Evolutionary conservation across 73 alveolate species (phyloP).

Genomic region (Paramecium biaurelia): DNA sequence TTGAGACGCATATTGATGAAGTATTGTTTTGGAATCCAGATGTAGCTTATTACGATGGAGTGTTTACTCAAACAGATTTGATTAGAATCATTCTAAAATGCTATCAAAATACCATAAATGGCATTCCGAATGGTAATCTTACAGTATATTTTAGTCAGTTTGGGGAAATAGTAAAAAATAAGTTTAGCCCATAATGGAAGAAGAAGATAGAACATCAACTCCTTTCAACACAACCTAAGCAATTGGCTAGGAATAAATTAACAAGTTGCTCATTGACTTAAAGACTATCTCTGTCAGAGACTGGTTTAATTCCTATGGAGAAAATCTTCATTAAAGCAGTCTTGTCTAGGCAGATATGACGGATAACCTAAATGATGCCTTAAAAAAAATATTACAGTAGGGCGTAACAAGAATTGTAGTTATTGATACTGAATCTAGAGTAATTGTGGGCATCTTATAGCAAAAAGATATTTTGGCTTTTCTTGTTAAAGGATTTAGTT

Average conservation of each 20-base stretch:
- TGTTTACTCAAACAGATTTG: constrained; percentile 38
- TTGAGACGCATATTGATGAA: constrained; percentile 40
- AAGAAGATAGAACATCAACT: background rate
- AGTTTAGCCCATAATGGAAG: background rate
- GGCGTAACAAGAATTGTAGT: constrained; percentile 32
- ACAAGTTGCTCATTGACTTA: background rate
- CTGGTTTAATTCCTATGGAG: constrained; percentile 46
- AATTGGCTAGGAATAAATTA: background rate
- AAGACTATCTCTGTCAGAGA: background rate
- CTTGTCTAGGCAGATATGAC: background rate
- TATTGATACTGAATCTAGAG: constrained; percentile 7
- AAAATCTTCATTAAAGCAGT: constrained; percentile 11
- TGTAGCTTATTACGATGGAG: constrained; percentile 52
- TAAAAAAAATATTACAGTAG: background rate
- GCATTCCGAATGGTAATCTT: constrained; percentile 17
- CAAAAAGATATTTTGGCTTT: constrained; percentile 42
- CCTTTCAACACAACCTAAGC: background rate
- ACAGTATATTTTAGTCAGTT: background rate
- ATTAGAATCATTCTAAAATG: constrained; percentile 19
- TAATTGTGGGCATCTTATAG: constrained; percentile 8
- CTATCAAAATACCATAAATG: background rate
- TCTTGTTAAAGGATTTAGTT: constrained; percentile 35
- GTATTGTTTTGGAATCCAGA: constrained; percentile 56
- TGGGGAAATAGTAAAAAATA: background rate
- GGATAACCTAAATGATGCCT: constrained; percentile 16